Evolutionary conservation across 2,329 filamentous ascomycete species (phyloP).

Genomic region (Diaporthe velutina): DNA sequence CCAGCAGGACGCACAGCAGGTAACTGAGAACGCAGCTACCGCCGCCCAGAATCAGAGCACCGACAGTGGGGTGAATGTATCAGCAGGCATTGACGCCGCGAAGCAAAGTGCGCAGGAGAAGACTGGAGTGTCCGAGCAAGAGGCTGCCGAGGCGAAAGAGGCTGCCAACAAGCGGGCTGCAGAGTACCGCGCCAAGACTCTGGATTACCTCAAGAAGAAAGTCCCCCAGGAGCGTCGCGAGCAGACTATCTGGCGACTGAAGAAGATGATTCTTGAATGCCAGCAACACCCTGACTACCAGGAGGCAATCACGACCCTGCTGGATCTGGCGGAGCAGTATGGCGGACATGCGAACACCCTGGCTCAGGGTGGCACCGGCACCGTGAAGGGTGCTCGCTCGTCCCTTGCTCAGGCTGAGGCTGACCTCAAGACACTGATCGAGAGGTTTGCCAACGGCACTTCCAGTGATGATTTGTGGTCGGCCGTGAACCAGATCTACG

Average conservation of each 20-base stretch:
- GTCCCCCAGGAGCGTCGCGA: conserved; percentile 93
- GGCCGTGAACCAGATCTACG: conserved; percentile 87
- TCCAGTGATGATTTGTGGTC: conserved; percentile 89
- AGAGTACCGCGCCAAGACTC: conserved; percentile 59
- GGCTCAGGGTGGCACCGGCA: conserved; percentile 73
- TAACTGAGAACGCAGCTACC: conserved; percentile 68
- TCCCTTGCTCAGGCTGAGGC: conserved; percentile 79
- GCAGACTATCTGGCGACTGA: conserved; percentile 90
- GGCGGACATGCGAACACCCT: conserved; percentile 78
- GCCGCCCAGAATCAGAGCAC: conserved; percentile 62
- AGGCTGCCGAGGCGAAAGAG: conserved; percentile 67
- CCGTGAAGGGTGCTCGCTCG: conserved; percentile 80
- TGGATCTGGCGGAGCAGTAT: conserved; percentile 88
- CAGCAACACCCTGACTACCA: conserved; percentile 96
- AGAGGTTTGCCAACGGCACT: conserved; percentile 95
- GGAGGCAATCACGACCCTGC: conserved; percentile 88
- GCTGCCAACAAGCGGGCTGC: conserved; percentile 54
- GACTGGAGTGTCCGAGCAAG: conserved; percentile 74
- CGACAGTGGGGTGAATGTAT: conserved; percentile 64
- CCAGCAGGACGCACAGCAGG: conserved; percentile 71
- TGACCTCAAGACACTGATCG: conserved; percentile 88
- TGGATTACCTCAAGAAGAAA: conserved; percentile 86
- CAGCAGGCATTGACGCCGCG: conserved; percentile 60
- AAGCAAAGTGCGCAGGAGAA: conserved; percentile 64
- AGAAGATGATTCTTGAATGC: conserved; percentile 97